Conservation (phyloP, 1,284 basidiomycete species). For the Pseudozyma thailandica region DNA sequence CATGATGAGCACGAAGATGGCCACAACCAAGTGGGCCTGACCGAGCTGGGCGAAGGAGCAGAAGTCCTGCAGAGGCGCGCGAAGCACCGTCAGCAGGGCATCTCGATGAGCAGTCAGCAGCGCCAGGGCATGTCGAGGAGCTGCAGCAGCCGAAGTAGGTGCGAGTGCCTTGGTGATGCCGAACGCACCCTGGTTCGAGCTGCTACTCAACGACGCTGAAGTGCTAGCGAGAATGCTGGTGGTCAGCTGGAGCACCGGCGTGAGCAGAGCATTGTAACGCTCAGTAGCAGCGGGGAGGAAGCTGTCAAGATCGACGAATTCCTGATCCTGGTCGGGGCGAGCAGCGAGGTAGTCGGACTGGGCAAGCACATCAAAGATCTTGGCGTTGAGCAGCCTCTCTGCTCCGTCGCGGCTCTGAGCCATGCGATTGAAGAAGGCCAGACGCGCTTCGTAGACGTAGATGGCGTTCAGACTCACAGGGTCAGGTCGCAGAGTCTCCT, state of each 20-base stretch:
- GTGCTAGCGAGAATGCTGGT: slow-evolving; percentile 70
- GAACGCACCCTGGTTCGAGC: slow-evolving; percentile 70
- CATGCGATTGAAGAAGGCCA: slow-evolving; percentile 86
- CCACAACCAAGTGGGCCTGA: slow-evolving; percentile 78
- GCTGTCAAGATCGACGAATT: slow-evolving; percentile 82
- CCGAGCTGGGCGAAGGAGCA: slow-evolving; percentile 76
- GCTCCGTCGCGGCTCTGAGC: slow-evolving; percentile 84
- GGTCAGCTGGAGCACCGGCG: slow-evolving; percentile 84
- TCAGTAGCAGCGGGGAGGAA: slow-evolving; percentile 88
- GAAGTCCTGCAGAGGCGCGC: slow-evolving; percentile 76
- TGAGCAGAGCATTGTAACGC: slow-evolving; percentile 86
- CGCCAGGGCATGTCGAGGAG: slow-evolving; percentile 74
- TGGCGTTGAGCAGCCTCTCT: slow-evolving; percentile 83
- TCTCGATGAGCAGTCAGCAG: slow-evolving; percentile 82
- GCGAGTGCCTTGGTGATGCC: slow-evolving; percentile 33
- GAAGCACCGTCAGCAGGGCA: slow-evolving; percentile 80
- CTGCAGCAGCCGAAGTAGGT: slow-evolving; percentile 35
- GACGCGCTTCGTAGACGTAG: slow-evolving; percentile 94
- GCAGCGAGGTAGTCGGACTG: slow-evolving; percentile 88
- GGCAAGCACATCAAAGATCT: slow-evolving; percentile 80
- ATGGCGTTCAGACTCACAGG: slow-evolving; percentile 91
- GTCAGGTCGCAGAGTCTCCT: slow-evolving; percentile 84
- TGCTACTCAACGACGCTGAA: slow-evolving; percentile 69
- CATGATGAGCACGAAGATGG: slow-evolving; percentile 76
- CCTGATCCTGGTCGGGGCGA: slow-evolving; percentile 81